These are phyloP conservation scores for Chlorencoelia australis DNA, from an alignment of 2,329 filamentous ascomycete genomes.

Conservation along the genomic window DNA sequence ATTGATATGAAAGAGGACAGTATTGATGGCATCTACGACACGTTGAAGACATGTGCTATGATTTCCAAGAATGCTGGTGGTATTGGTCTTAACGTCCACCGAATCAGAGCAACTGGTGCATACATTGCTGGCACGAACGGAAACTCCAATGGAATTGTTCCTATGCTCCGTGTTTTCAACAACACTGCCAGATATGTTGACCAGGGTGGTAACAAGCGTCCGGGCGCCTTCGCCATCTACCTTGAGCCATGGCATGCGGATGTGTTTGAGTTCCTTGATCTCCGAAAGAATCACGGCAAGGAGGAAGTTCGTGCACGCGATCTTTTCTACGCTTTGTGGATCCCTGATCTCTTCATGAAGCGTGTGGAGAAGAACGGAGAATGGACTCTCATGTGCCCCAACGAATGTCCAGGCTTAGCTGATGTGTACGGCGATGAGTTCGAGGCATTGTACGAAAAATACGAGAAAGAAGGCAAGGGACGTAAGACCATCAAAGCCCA, in stretches of 20 bases:
- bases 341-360: constrained; percentile 99
- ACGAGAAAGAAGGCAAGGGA: constrained; percentile 79
- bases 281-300: constrained; percentile 99
- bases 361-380: constrained; percentile 93
- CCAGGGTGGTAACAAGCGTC: constrained; percentile 98
- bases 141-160: constrained; percentile 92
- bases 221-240: constrained; percentile 97
- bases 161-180: constrained; percentile 98
- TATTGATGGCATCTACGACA: constrained; percentile 98
- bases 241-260: constrained; percentile 98
- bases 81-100: constrained; percentile 92
- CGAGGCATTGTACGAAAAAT: constrained; percentile 85
- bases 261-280: constrained; percentile 92
- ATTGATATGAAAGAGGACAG: constrained; percentile 99
- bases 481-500: constrained; percentile 91
- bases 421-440: constrained; percentile 98
- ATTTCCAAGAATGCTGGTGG: constrained; percentile 99
- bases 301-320: constrained; percentile 96
- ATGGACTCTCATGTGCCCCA: constrained; percentile 98
- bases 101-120: constrained; percentile 92
- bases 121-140: constrained; percentile 98
- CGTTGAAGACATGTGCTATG: constrained; percentile 97
- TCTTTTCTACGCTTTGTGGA: constrained; percentile 96
- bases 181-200: constrained; percentile 98
- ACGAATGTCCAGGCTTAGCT: constrained; percentile 87